phyloP scores from a whole-genome alignment of 2,329 filamentous ascomycete species.

The Lecanosticta acicola region DNA sequence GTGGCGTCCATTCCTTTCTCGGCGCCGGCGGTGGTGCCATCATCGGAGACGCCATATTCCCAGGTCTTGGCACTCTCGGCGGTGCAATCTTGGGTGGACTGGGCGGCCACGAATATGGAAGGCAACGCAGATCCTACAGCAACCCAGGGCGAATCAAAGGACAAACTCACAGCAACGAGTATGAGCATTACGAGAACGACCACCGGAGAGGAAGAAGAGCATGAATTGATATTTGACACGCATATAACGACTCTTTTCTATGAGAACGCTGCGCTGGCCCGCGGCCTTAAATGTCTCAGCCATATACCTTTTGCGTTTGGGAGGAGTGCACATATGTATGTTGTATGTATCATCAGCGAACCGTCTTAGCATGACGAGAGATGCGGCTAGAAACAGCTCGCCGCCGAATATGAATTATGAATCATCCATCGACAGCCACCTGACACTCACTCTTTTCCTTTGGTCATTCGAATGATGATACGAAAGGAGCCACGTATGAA shows the following conservation, averaged over 20 bases:
- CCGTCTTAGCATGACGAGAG: too few species aligned
- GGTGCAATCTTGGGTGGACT: slow-evolving; percentile 40
- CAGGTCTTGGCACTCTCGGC: slow-evolving; percentile 37
- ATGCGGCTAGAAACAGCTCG: too few species aligned
- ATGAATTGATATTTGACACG: slow-evolving; percentile 6
- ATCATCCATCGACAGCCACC: too few species aligned
- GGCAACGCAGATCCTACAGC: slow-evolving; percentile 24
- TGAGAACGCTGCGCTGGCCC: slow-evolving; percentile 11
- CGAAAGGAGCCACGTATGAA: too few species aligned
- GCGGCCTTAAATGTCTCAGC: neutral
- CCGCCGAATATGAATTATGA: too few species aligned
- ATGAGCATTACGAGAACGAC: slow-evolving; percentile 18
- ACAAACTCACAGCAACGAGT: slow-evolving; percentile 16
- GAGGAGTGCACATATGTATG: neutral
- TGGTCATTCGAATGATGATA: too few species aligned
- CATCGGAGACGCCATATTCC: slow-evolving; percentile 42
- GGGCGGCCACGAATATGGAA: slow-evolving; percentile 38
- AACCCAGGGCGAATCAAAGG: slow-evolving; percentile 13
- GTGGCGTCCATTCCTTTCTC: slow-evolving; percentile 36
- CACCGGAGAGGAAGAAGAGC: slow-evolving; percentile 19
- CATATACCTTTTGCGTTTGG: neutral
- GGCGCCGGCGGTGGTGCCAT: slow-evolving; percentile 42
- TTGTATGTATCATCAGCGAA: too few species aligned
- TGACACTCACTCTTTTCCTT: too few species aligned
- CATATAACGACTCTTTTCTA: slow-evolving; percentile 1